phyloP scores from a whole-genome alignment of 768 basidiomycete genomes.

The Suillus subluteus region DNA sequence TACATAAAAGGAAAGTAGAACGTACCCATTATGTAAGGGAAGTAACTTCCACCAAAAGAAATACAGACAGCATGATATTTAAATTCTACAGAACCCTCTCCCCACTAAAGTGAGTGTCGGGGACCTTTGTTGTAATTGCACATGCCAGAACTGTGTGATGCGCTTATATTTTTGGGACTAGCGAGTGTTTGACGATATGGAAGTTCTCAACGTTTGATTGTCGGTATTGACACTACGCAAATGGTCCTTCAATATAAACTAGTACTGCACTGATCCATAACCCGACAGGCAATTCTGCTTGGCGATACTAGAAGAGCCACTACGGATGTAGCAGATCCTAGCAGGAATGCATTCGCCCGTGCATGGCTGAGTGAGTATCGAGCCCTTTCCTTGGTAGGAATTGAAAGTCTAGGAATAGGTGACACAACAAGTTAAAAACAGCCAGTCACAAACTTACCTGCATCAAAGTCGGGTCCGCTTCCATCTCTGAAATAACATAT shows the following conservation, averaged over 20 bases:
- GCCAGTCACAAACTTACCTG: constrained; percentile 42
- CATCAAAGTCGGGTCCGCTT: constrained; percentile 58
- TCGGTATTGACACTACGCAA: not conserved
- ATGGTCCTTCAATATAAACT: constrained; percentile 3
- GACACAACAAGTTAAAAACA: not conserved
- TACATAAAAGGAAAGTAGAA: no score
- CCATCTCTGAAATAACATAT: constrained; percentile 50
- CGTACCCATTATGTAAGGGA: no score
- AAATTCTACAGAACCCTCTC: no score
- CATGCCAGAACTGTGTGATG: not conserved
- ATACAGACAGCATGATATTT: no score
- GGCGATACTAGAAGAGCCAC: constrained; percentile 68
- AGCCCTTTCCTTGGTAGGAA: constrained; percentile 72
- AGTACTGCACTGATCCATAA: constrained; percentile 69
- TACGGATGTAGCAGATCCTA: constrained; percentile 78
- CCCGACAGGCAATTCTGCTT: constrained; percentile 60
- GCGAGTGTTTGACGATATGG: not conserved
- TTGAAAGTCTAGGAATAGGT: constrained; percentile 57
- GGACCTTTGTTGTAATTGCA: no score
- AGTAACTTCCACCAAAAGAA: no score
- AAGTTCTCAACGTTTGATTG: not conserved
- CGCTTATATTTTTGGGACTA: no score
- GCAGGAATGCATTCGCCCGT: constrained; percentile 63
- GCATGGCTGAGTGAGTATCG: constrained; percentile 56
- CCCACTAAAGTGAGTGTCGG: no score